Conservation (phyloP, 108 stramenopile species). For the Nitzschia sp. region DNA sequence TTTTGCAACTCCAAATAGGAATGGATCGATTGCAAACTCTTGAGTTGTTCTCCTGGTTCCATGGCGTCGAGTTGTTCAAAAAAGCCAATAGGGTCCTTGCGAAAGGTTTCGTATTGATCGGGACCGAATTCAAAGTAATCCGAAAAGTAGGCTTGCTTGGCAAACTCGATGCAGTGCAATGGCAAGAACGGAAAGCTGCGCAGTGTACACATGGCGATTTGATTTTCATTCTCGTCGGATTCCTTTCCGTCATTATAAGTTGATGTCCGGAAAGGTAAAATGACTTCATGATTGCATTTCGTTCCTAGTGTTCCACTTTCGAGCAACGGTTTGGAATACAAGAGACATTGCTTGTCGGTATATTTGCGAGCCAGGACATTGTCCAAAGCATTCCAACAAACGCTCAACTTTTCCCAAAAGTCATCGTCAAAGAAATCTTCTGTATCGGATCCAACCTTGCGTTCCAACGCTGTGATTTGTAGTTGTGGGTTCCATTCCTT, state of each 20-base stretch:
- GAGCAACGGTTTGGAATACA: not conserved
- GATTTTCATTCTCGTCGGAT: constrained; percentile 1
- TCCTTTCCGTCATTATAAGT: constrained; percentile 9
- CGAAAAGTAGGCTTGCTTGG: constrained; percentile 74
- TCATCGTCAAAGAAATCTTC: constrained; percentile 7
- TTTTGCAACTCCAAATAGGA: not conserved
- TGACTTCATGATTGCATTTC: constrained; percentile 6
- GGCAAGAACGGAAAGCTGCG: constrained; percentile 1
- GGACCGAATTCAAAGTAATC: constrained; percentile 9
- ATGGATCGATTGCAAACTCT: constrained; percentile 3
- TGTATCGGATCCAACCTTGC: constrained; percentile 2
- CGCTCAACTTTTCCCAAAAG: not conserved
- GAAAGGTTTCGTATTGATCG: constrained; percentile 5
- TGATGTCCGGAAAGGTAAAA: not conserved
- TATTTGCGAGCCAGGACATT: constrained; percentile 72
- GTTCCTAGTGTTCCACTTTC: constrained; percentile 7
- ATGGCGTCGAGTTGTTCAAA: constrained; percentile 1
- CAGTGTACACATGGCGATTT: constrained; percentile 7
- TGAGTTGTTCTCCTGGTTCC: constrained; percentile 5
- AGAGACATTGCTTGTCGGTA: constrained; percentile 7
- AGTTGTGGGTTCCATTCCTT: constrained; percentile 89
- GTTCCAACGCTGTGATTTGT: constrained; percentile 59
- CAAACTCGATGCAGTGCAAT: constrained; percentile 21
- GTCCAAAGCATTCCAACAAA: constrained; percentile 80
- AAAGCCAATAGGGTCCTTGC: not conserved